Evolutionary conservation across 2,329 filamentous ascomycete species (phyloP).

Genomic region (Penicillium sp.): DNA sequence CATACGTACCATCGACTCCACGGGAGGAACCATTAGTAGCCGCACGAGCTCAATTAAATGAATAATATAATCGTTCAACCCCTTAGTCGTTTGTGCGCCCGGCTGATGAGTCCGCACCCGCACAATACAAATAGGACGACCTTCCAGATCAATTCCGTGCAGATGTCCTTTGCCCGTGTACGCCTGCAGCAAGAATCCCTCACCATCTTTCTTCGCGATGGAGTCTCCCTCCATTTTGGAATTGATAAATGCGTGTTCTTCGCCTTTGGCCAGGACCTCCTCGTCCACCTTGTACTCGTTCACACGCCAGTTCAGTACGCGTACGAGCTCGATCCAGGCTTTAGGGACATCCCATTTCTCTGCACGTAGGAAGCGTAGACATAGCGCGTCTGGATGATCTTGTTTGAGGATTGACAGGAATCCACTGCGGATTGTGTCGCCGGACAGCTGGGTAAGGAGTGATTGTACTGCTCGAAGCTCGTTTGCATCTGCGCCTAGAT

Average conservation of each 20-base stretch:
- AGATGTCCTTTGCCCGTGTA: conserved; percentile 43
- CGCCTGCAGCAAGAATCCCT: conserved; percentile 39
- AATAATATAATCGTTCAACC: conserved; percentile 42
- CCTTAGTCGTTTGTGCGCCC: conserved; percentile 32
- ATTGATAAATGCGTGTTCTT: conserved; percentile 30
- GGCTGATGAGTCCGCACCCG: conserved; percentile 37
- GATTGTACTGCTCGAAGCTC: conserved; percentile 23
- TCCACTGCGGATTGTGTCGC: conserved; percentile 14
- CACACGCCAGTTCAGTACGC: conserved; percentile 42
- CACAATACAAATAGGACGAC: conserved; percentile 41
- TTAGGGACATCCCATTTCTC: conserved; percentile 44
- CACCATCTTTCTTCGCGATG: conserved; percentile 21
- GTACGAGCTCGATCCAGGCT: conserved; percentile 43
- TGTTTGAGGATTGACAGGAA: conserved; percentile 27
- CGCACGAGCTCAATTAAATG: conserved; percentile 43
- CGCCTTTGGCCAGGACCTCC: conserved; percentile 34
- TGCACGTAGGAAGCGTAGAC: conserved; percentile 44
- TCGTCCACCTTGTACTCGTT: conserved; percentile 33
- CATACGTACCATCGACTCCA: conserved; percentile 17
- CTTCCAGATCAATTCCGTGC: conserved; percentile 37
- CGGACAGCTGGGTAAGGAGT: conserved; percentile 24
- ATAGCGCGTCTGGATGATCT: conserved; percentile 42
- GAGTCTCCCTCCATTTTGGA: conserved; percentile 25
- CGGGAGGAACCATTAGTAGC: conserved; percentile 25
- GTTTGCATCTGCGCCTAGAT: conserved; percentile 5